Evolutionary conservation across 176 grass and related monocot species (phyloP), one percentile per base, ranked within the genome.

Genomic region (Melocanna baccifera): DNA sequence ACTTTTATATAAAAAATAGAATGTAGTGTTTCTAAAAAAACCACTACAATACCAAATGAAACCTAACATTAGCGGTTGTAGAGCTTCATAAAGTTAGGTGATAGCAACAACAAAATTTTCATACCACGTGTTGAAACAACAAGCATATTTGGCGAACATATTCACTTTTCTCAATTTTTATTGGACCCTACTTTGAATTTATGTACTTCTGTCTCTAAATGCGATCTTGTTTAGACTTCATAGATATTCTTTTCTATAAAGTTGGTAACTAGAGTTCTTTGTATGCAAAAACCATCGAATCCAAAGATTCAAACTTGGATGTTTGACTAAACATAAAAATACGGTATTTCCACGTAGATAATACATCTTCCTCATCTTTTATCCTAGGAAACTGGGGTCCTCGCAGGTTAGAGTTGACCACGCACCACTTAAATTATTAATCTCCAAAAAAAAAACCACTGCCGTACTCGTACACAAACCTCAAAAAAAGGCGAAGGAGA

Each of bases 391-490:
- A 5, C 13, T 15, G 4, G 13, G 0, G 13, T 4, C 59, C 39
- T 40, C 65, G 36, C 46, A 43, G 23, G 59, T 48, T 80, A 76
- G 67, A 58, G 45, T 86, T 67, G 65, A 80, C 66, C 52, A 51
- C 32, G 40, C 51, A 47, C 63, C 62, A 68, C 48, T 2, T 7
- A 71, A 53, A 69, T 77, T 42, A 32, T 59, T 36, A 51, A 67
- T 15, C 11, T 16, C 29, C 3, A 5, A 15, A 15, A 46, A 48
- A 64, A 22, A 59, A 16, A 41, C 19, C 1, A 32, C 73, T 62
- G 22, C 29, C 20, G 2, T 29, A n/a, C 28, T 22, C 23, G 57
- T 30, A 56, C 76, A 6, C 57, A 81, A 86, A 53, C 75, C 79
- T 20, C 19, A 66, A 75, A 75, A 81, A 75, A 19, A 10, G 5